Conservation (phyloP, 164 flowering plant species). For the Aristolochia californica region DNA sequence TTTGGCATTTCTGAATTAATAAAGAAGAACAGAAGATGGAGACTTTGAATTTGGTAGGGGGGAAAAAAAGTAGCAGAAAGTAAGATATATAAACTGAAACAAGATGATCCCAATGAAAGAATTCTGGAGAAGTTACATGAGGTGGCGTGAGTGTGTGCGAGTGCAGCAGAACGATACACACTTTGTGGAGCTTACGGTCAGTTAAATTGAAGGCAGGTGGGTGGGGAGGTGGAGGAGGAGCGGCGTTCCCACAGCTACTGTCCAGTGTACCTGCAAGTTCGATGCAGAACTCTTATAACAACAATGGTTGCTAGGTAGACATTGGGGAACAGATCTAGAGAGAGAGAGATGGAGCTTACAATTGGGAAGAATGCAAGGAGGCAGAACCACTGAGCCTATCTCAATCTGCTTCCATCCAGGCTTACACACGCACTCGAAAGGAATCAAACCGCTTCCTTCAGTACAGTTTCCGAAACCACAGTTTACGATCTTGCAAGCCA, state of each 20-base stretch:
- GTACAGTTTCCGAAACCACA: slow-evolving; percentile 3
- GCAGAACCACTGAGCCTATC: not conserved
- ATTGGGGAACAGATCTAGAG: not conserved
- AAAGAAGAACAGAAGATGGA: no score
- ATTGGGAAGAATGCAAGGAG: slow-evolving; percentile 2
- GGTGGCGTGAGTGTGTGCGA: no score
- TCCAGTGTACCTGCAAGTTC: not conserved
- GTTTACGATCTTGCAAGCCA: not conserved
- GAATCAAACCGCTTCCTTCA: not conserved
- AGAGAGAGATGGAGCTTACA: not conserved
- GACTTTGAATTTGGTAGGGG: no score
- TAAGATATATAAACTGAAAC: no score
- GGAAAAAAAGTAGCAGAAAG: no score
- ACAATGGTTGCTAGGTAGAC: not conserved
- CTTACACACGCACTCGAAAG: not conserved
- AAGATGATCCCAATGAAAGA: no score
- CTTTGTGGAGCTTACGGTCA: not conserved
- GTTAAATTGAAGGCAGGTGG: not conserved
- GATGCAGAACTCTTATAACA: not conserved
- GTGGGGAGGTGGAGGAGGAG: not conserved
- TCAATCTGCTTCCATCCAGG: not conserved
- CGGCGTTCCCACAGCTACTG: not conserved
- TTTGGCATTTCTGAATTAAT: no score
- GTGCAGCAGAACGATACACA: no score
- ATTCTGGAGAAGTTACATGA: no score